These are phyloP conservation scores for Grigorovia humatica DNA, from an alignment of 805 yeast genomes.

Conservation along the genomic window DNA sequence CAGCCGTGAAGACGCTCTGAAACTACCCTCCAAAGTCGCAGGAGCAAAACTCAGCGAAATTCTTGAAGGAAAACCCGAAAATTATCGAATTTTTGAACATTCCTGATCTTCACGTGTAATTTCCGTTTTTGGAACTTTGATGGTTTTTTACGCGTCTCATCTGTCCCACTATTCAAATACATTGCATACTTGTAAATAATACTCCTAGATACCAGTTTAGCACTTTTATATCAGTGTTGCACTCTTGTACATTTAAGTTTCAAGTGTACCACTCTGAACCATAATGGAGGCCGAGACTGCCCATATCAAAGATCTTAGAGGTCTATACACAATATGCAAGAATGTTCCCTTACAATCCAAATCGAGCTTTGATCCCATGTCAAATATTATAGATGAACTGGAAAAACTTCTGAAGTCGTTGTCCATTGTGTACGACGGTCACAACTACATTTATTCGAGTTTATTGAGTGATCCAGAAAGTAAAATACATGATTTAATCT, in stretches of 20 bases:
- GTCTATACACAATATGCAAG: slow-evolving; percentile 1
- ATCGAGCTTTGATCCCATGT: slow-evolving; percentile 4
- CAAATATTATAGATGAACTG: neutral
- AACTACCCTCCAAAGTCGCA: neutral
- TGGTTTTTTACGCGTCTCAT: neutral
- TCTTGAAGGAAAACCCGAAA: neutral
- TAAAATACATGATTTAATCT: neutral
- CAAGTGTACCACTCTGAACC: neutral
- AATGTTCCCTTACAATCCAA: slow-evolving; percentile 1
- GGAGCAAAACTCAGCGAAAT: neutral
- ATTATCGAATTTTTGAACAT: neutral
- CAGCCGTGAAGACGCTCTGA: slow-evolving; percentile 4
- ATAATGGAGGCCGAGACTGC: neutral
- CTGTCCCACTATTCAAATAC: neutral
- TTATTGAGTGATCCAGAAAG: neutral
- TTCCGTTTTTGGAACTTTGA: neutral
- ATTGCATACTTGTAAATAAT: neutral
- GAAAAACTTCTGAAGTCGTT: neutral
- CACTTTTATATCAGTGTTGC: too few relatives aligned
- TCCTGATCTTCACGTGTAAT: neutral
- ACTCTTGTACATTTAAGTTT: too few relatives aligned
- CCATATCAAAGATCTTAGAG: neutral
- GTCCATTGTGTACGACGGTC: slow-evolving; percentile 1
- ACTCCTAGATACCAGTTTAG: neutral
- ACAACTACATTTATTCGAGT: neutral